Base-by-base conservation (phyloP, 305 asterid species). In the Euphrasia arctica region DNA sequence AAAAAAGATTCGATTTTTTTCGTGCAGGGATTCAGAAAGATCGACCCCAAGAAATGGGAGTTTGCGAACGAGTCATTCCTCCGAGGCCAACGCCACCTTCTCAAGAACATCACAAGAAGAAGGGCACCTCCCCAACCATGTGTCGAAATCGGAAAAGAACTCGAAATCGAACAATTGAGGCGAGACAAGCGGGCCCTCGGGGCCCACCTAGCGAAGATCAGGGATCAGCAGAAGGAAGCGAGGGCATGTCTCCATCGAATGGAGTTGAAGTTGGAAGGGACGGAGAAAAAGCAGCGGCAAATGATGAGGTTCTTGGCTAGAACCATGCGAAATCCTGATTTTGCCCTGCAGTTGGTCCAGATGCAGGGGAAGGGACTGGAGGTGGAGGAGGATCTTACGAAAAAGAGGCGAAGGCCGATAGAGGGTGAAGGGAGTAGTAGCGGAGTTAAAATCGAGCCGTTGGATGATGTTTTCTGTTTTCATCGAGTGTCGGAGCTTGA, bases 11-110 rank as follows among this genome's bases (percentile, higher is more conserved):
- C 42, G 7, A 36, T 36, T 50, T 74, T 50, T 74, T 36, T 25
- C 27, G 28, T 80, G 83, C 91, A 90, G 97, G 97, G 97, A 5
- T 90, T 90, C 64, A 76, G 84, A 71, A 90, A 90, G 77, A 80
- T 85, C 13, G 95, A 90, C 75, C 74, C 90, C 0, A 88, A 90
- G 32, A 83, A 69, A 75, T 90, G 94, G 95, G 95, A 87, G 62
- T 90, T 90, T 4, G 91, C 91, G 0, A 85, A 87, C 57, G 94
- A 85, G 55, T 78, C 73, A 0, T 87, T 90, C 51, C 48, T 83
- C 0, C 72, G 74, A 68, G 92, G 89, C 29, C 83, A 84, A 5
- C 84, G 80, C 63, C 87, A 87, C 43, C 87, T 87, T 5, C 65
- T 90, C 25, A 80, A 39, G 77, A 82, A 64, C 71, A 90, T 90